Base-by-base conservation (phyloP, 805 yeast species). In the Monosporozyma servazzii region DNA sequence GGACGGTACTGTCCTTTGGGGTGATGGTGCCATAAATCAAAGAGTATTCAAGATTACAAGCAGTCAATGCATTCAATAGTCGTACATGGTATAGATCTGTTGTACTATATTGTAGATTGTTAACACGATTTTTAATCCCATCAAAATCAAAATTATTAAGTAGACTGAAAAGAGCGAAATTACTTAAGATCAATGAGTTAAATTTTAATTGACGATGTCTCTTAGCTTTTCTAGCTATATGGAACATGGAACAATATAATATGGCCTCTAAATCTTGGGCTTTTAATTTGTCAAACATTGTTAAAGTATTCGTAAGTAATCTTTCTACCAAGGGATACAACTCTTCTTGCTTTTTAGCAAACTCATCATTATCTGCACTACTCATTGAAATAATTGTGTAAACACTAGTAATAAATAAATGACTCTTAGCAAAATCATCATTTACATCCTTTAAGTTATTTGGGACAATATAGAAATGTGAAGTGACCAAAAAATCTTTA, bases 201-300 rank as follows among this genome's bases (percentile, higher is more conserved):
- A 77, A 67, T 48, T 73, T 72, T n/a, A 75, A 67, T 57, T 79
- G 84, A 47, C 71, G 57, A 53, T 66, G 66, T 33, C 68, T 56
- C 49, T 71, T 67, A 3, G 81, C 76, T 53, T 78, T 78, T 54
- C 82, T 67, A 1, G 81, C 76, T 45, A 78, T 73, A 55, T 77
- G 77, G 59, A 77, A 80, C 60, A 77, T 63, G 20, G 80, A 72
- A 48, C 80, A 71, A 57, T 80, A 80, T 27, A 80, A 57, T 8
- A 80, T 72, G 0, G 82, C 84, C 58, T 80, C 86, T 36, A 79
- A 73, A 57, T 80, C 85, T 61, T 78, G 81, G 56, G 78, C 82
- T 4, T 76, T 76, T 30, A 80, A 61, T n/a, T 78, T 77, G 43
- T 73, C 76, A 3, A 79, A 74, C 58, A 75, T 72, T 1, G 71